Base-by-base conservation (phyloP, 495 filamentous ascomycete genomes). In the Lindgomyces ingoldianus region DNA sequence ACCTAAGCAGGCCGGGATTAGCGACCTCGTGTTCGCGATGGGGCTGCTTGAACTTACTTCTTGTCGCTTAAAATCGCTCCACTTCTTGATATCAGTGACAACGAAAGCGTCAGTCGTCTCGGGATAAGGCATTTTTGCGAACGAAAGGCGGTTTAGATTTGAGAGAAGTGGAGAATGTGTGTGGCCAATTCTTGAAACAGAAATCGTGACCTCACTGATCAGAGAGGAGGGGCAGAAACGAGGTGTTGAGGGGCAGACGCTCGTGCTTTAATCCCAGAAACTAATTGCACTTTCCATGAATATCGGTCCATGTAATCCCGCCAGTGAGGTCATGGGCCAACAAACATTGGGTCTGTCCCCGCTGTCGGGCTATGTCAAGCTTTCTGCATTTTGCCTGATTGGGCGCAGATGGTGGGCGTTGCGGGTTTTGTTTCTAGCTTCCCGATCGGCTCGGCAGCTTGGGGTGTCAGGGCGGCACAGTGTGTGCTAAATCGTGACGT, bases 91-190 rank as follows among this genome's bases (percentile, higher is more conserved):
- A 72, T 80, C 79, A 57, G 86, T 78, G 71, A 89, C 81, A 79
- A 86, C 83, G 77, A 90, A 92, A 54, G 90, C 89, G 66, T 87
- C 80, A 50, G 91, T 89, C 65, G 85, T 85, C 44, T 91, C 87
- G 70, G 89, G 90, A 74, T 91, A 91, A 62, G 80, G 80, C 89
- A 91, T 90, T n/a, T 74, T 82, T 62, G 44, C 21, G 27, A 22
- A n/a, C 42, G 52, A 14, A 30, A 16, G 2, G n/a, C 45, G 33
- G 16, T 27, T 6, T 41, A 22, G 3, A n/a, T 52, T 33, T 19
- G 49, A 27, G 6, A 36, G 22, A 47, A 67, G 16, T 12, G 3
- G 6, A 14, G 25, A 3, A 54, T 49, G 47, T 2, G 49, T 54
- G 26, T 26, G 26, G 19, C 3, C 3, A 14, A 26, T 8, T 19